Evolutionary conservation across 208 protist species (phyloP).

Genomic region (Leishmania mexicana): DNA sequence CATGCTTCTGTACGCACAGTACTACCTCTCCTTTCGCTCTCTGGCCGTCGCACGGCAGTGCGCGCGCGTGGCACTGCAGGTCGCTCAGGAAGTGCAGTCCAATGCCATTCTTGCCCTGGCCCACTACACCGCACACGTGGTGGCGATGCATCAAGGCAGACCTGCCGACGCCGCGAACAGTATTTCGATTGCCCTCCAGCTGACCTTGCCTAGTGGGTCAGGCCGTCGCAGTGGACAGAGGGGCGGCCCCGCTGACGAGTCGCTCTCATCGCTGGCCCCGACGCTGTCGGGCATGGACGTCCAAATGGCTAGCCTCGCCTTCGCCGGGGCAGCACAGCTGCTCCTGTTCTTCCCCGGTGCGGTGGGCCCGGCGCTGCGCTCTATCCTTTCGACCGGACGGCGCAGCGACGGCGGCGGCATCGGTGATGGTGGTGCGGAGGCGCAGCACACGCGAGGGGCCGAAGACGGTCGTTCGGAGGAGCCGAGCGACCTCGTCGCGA

Average conservation of each 20-base stretch:
- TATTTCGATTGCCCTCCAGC: constrained; percentile 79
- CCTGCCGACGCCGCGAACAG: constrained; percentile 70
- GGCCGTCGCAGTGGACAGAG: neutral
- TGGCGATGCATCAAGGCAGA: constrained; percentile 49
- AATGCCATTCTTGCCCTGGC: constrained; percentile 65
- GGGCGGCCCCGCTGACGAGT: neutral
- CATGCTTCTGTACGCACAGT: constrained; percentile 80
- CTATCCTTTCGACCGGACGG: constrained; percentile 26
- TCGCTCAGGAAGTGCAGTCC: constrained; percentile 77
- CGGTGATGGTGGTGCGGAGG: neutral
- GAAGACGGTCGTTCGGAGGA: constrained; percentile 1
- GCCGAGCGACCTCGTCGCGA: neutral
- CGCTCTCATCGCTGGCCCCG: neutral
- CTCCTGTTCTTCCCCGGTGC: constrained; percentile 67
- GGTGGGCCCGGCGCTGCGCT: constrained; percentile 60
- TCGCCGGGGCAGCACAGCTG: constrained; percentile 63
- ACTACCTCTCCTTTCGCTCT: constrained; percentile 65
- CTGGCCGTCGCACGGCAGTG: constrained; percentile 62
- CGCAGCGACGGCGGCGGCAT: neutral
- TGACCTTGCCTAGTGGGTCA: constrained; percentile 27
- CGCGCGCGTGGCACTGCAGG: constrained; percentile 66
- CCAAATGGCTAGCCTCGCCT: constrained; percentile 54
- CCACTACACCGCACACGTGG: constrained; percentile 74
- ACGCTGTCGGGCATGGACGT: constrained; percentile 16
- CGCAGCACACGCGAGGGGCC: constrained; percentile 2